Percentiles rank a stretch among this genome's conserved stretches.
phyloP scores from a whole-genome alignment of 2,329 filamentous ascomycete genomes.

The Aspergillus melleus region DNA sequence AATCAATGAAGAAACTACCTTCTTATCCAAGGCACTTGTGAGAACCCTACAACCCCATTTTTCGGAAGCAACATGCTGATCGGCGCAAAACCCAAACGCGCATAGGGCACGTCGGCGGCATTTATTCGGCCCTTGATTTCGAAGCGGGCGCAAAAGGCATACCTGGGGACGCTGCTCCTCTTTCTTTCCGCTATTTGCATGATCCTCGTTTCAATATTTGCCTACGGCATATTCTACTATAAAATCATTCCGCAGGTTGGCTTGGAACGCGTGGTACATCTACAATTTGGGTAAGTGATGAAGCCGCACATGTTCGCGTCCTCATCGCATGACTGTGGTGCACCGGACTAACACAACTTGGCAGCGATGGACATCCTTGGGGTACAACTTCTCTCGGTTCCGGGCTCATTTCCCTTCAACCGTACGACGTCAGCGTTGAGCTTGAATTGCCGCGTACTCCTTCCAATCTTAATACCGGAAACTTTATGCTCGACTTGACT shows the following conservation, averaged over 20 bases:
- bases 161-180: slow-evolving; percentile 60
- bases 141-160: slow-evolving; percentile 62
- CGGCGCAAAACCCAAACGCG: slow-evolving; percentile 5
- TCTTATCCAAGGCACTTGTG: slow-evolving; percentile 19
- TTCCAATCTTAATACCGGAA: slow-evolving; percentile 73
- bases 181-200: slow-evolving; percentile 55
- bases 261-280: slow-evolving; percentile 61
- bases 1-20: slow-evolving; percentile 4
- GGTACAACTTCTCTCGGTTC: slow-evolving; percentile 52
- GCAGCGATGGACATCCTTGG: slow-evolving; percentile 50
- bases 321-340: not conserved
- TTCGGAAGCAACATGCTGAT: not conserved
- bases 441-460: slow-evolving; percentile 77
- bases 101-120: slow-evolving; percentile 53
- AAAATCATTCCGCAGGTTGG: slow-evolving; percentile 67
- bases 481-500: slow-evolving; percentile 89
- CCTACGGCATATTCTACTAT: slow-evolving; percentile 68
- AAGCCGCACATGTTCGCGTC: not conserved
- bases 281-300: slow-evolving; percentile 62
- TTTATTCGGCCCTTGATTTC: slow-evolving; percentile 60
- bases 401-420: slow-evolving; percentile 67
- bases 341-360: not conserved
- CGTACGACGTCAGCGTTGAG: slow-evolving; percentile 79
- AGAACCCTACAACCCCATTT: not conserved
- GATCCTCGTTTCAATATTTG: slow-evolving; percentile 57